Evolutionary conservation across 2,329 filamentous ascomycete genomes (phyloP), one percentile per base, ranked within the genome.

Genomic region (Xylaria sp.): DNA sequence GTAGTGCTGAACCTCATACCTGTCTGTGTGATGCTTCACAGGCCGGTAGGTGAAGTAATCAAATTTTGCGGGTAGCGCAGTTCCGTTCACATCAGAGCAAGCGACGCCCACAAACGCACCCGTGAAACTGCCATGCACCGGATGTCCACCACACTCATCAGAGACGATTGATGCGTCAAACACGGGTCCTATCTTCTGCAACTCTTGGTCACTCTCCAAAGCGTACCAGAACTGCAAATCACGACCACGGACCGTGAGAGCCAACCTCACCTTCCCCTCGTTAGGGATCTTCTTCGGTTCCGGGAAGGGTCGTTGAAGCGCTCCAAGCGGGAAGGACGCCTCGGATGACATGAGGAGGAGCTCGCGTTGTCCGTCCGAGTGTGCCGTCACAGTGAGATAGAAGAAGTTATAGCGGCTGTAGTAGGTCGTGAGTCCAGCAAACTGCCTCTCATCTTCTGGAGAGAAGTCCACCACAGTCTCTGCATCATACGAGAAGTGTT

Each of bases 321-420:
- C 77, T 3, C 86, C 84, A 4, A 84, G 79, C 0, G 87, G 87
- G 78, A 80, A 89, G 0, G 86, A 88, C 0, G 79, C 83, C 72
- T 90, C 86, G 0, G 87, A 89, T 23, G 80, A 82, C 74, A 88
- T 76, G 64, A 90, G 83, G 18, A 88, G 81, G 8, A 90, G 79
- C 75, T 90, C 87, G 10, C 88, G 83, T 68, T 85, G 79, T 0
- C 87, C 87, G 62, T 88, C 83, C 0, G 83, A 79, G 72, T 87
- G 78, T 0, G 87, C 87, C 2, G 87, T 87, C 1, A 90, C 85
- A 0, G 86, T 83, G 6, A 90, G 80, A 71, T 90, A 90, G 80
- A 89, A 90, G 77, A 89, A 90, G 77, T 90, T 90, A 79, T 82
- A 90, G 3, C 87, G 86, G 73, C 84, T 87, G 78, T 90, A 90